Base-by-base conservation (phyloP, 1,139 yeast species). In the Kazachstania sp. region DNA sequence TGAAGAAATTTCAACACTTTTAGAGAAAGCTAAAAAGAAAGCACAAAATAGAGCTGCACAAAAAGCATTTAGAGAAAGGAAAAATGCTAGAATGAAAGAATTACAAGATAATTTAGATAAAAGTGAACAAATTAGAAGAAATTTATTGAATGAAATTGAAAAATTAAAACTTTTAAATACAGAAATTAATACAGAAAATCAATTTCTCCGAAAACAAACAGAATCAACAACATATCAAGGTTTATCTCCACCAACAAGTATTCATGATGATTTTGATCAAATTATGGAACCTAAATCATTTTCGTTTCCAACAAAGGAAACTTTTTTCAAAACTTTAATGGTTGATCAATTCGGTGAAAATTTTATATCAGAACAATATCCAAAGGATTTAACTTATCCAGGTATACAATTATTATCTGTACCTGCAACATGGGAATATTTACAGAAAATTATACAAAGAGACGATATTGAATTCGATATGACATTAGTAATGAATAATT, bases 11-110 rank as follows among this genome's bases (percentile, higher is more conserved):
- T 23, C 28, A 7, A 23, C 8, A 7, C 6, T 23, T 3, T 23
- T 23, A 4, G 43, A 34, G 8, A 56, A 54, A 30, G 64, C 54
- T n/a, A 79, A 79, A 60, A 75, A 85, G 43, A 86, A 83, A 61
- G 94, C 92, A 0, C 95, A 84, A 63, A 87, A 87, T 63, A 71
- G 96, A 58, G 94, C 94, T 4, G 95, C 95, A 0, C 96, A 86
- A 66, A 72, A 92, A 54, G 95, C 95, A 1, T 86, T 86, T 66
- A 73, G 96, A 53, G 95, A 86, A 64, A 77, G 95, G 46, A 85
- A 86, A 63, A 95, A 86, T 62, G 77, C 79, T 49, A 79, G 78
- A 56, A 68, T 86, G 51, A 83, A 81, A 58, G 88, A 83, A 54
- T 71, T 86, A 45, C 83, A 84, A 57, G 70, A 69, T 6, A 79